Conservation (phyloP, 805 yeast species). For the Schwanniomyces pseudopolymorphus region DNA sequence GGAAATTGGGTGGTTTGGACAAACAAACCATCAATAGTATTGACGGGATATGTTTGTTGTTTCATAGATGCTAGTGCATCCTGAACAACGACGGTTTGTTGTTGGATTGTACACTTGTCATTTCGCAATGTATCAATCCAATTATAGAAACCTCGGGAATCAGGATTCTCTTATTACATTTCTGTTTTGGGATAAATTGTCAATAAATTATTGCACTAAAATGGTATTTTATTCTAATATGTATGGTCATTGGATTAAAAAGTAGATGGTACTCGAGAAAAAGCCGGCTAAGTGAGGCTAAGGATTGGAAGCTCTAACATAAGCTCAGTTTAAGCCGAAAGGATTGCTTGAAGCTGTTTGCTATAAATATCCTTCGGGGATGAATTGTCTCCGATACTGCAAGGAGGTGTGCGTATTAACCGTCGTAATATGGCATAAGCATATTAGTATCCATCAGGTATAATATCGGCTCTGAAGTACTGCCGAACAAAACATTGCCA, state of each 20-base stretch:
- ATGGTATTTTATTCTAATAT: neutral
- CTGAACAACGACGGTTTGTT: neutral
- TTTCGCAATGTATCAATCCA: neutral
- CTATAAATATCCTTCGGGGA: neutral
- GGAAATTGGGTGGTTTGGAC: neutral
- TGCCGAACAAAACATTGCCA: too few relatives aligned
- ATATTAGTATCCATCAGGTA: too few relatives aligned
- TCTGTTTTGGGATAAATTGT: conserved; percentile 1
- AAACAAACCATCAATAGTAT: neutral
- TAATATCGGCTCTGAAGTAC: too few relatives aligned
- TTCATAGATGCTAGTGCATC: too few relatives aligned
- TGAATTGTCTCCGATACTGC: neutral
- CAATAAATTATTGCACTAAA: neutral
- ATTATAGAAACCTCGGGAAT: neutral
- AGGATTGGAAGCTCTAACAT: neutral
- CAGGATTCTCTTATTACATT: conserved; percentile 2
- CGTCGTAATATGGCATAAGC: neutral
- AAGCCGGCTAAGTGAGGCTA: neutral
- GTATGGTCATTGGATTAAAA: neutral
- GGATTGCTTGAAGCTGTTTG: neutral
- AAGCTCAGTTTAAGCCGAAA: too few relatives aligned
- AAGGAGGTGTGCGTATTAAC: neutral
- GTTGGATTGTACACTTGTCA: neutral
- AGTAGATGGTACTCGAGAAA: too few relatives aligned
- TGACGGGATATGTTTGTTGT: neutral